These are phyloP conservation scores for Pseudocercospora vitis DNA, from an alignment of 2,329 filamentous ascomycete species.

Conservation along the genomic window DNA sequence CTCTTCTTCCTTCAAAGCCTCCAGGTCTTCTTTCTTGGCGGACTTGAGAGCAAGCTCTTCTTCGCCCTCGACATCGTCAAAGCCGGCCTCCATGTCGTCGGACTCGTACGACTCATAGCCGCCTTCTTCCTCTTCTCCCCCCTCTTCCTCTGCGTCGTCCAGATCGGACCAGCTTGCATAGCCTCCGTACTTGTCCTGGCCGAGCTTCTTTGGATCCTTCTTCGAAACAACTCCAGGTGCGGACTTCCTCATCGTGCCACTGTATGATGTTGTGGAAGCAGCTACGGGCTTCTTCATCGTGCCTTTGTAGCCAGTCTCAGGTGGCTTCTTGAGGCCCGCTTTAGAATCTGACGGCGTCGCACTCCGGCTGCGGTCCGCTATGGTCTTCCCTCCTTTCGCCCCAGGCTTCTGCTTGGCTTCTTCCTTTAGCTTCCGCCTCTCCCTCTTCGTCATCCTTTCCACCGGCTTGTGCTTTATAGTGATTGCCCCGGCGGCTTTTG, in stretches of 20 bases:
- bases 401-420: conserved; percentile 48
- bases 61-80: conserved; percentile 72
- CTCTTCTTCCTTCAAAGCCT: conserved; percentile 63
- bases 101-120: conserved; percentile 73
- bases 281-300: conserved; percentile 37
- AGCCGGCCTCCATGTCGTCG: conserved; percentile 65
- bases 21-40: conserved; percentile 67
- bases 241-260: conserved; percentile 49
- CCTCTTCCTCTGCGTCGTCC: conserved; percentile 56
- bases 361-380: conserved; percentile 34
- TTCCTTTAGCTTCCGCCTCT: conserved; percentile 43
- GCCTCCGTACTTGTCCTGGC: conserved; percentile 39
- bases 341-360: conserved; percentile 30
- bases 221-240: conserved; percentile 40
- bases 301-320: conserved; percentile 43
- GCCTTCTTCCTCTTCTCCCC: conserved; percentile 66
- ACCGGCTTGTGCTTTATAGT: conserved; percentile 74
- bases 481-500: conserved; percentile 61
- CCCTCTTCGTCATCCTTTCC: conserved; percentile 62
- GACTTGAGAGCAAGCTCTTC: conserved; percentile 62
- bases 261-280: conserved; percentile 36
- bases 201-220: conserved; percentile 39
- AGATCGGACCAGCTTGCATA: conserved; percentile 44
- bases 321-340: conserved; percentile 34
- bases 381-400: conserved; percentile 33